Percentiles rank a stretch among this genome's conserved stretches.
phyloP scores from a whole-genome alignment of 768 basidiomycete genomes.

The Holtermannia corniformis region DNA sequence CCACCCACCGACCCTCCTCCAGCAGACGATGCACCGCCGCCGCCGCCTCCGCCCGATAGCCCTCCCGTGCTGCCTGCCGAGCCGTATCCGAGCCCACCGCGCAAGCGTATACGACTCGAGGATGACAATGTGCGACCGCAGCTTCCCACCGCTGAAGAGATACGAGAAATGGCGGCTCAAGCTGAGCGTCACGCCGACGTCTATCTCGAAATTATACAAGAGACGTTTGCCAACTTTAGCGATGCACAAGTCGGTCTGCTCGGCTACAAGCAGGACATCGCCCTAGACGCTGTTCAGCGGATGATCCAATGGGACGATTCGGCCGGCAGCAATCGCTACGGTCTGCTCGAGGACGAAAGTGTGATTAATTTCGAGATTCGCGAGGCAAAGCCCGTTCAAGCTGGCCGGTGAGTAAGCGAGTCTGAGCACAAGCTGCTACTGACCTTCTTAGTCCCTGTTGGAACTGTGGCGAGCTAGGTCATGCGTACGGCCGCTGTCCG shows the following conservation, averaged over 20 bases:
- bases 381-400: no score
- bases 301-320: neutral
- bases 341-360: neutral
- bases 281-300: neutral
- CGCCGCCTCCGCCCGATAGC: no score
- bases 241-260: constrained; percentile 7
- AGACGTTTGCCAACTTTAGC: constrained; percentile 12
- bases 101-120: no score
- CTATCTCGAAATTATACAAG: constrained; percentile 6
- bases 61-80: no score
- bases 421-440: no score
- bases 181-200: constrained; percentile 1
- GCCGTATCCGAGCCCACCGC: no score
- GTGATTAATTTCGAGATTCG: neutral
- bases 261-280: neutral
- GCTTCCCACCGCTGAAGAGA: no score
- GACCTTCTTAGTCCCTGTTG: constrained; percentile 21
- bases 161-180: neutral
- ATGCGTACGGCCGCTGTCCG: constrained; percentile 17
- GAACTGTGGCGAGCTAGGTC: constrained; percentile 26
- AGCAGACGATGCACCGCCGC: no score
- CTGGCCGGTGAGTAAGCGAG: neutral
- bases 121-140: no score
- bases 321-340: neutral
- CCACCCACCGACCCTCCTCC: no score